Base-by-base conservation (phyloP, 2,329 filamentous ascomycete genomes). In the Pseudogymnoascus sp. region DNA sequence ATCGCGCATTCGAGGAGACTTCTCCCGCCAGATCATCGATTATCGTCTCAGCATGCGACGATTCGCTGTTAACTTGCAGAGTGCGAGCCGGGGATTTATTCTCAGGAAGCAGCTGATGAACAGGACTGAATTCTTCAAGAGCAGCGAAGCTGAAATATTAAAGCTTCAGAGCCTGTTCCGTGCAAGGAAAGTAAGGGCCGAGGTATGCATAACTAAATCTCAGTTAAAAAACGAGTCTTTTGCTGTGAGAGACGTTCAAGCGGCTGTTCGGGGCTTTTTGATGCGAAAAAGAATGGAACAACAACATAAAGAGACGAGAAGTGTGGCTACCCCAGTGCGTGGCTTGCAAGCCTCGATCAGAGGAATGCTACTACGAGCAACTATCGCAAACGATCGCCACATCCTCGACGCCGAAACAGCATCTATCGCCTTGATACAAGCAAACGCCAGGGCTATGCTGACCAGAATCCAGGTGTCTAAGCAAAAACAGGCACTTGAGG, bases 1-100 rank as follows among this genome's bases (percentile, higher is more conserved):
- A 74, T 86, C 93, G 7, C 85, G 88, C 40, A 89, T 97, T 63
- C 87, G 95, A 65, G 96, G 92, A 62, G 91, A 96, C 70, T 96
- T 91, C 77, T 84, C 90, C 1, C 83, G 93, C 53, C 91, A 97
- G 74, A 84, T 97, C 64, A 84, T 88, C 68, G 84, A 85, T 66
- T 97, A 97, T 76, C 85, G 90, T 59, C 78, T 95, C 64, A 85
- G 87, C 68, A 97, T 96, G 93, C 84, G 85, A 63, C 83, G 79
- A 19, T 96, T 96, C 72, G 90, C 93, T 2, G 79, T 89, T 28
- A 82, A 86, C 66, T 82, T 97, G 17, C 95, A 99, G 75, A 92
- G 91, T 66, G 82, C 86, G 5, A 84, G 85, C 3, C 86, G 93
- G 59, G 93, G 91, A 3, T 89, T 89, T 72, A 78, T 97, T 40